Conservation (phyloP, 1,284 basidiomycete genomes). For the Tilletiaria anomala region DNA sequence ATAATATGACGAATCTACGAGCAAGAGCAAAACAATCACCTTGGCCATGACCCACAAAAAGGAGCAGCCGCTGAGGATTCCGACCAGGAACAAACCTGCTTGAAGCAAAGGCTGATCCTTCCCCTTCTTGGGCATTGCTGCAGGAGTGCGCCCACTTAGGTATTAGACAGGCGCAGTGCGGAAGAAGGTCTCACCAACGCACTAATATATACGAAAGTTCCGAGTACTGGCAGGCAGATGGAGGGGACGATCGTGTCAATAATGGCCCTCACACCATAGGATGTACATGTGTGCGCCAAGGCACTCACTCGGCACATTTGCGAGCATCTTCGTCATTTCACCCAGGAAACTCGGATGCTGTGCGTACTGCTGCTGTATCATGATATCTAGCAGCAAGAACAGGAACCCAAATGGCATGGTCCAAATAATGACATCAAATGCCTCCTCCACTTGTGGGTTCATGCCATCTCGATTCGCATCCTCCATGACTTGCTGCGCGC, state of each 20-base stretch:
- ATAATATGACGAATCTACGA: constrained; percentile 3
- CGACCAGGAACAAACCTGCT: no score
- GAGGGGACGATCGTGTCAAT: no score
- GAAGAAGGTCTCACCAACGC: no score
- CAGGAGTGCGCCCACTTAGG: no score
- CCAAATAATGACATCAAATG: constrained; percentile 30
- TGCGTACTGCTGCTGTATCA: constrained; percentile 36
- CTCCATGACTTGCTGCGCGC: neutral
- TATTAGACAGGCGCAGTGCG: no score
- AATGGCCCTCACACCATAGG: no score
- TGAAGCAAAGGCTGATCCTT: no score
- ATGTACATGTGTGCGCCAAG: no score
- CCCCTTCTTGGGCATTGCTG: no score
- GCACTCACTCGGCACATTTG: constrained; percentile 22
- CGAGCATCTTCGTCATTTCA: constrained; percentile 11
- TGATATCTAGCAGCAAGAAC: constrained; percentile 29
- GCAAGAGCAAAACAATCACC: constrained; percentile 8
- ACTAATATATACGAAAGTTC: no score
- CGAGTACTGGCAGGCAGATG: no score
- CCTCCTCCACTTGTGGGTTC: neutral
- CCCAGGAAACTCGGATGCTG: constrained; percentile 13
- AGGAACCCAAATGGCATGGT: constrained; percentile 33
- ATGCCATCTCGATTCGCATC: neutral
- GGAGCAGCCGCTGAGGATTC: constrained; percentile 13
- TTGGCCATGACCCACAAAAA: constrained; percentile 30